These are phyloP conservation scores for Magnaporthales sp. DNA, from an alignment of 2,329 filamentous ascomycete species.

Conservation along the genomic window DNA sequence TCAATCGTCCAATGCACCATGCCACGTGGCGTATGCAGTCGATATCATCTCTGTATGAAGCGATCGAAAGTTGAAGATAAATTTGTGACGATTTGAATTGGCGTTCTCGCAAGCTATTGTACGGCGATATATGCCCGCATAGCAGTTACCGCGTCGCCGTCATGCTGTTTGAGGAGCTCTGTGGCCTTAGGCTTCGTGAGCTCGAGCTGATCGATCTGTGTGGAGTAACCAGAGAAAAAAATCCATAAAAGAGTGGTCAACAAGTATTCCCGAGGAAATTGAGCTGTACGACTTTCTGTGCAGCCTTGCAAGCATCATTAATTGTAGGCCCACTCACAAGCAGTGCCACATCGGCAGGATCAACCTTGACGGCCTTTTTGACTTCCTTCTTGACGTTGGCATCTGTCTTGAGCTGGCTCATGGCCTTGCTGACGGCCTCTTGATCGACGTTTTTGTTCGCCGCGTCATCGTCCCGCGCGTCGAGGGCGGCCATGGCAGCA, in stretches of 20 bases:
- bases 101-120: not conserved
- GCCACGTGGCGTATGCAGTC: no score
- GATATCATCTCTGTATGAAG: no score
- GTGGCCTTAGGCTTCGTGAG: slow-evolving; percentile 63
- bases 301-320: no score
- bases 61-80: no score
- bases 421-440: slow-evolving; percentile 63
- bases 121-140: slow-evolving; percentile 46
- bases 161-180: slow-evolving; percentile 62
- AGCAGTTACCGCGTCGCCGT: slow-evolving; percentile 60
- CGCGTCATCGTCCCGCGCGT: slow-evolving; percentile 40
- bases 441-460: slow-evolving; percentile 52
- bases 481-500: slow-evolving; percentile 63
- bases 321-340: slow-evolving; percentile 45
- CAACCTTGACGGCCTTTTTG: slow-evolving; percentile 61
- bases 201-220: slow-evolving; percentile 61
- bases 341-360: slow-evolving; percentile 60
- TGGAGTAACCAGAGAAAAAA: not conserved
- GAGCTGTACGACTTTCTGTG: slow-evolving; percentile 26
- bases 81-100: no score
- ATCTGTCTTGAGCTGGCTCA: slow-evolving; percentile 46
- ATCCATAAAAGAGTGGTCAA: not conserved
- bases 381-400: slow-evolving; percentile 30
- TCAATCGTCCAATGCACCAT: no score
- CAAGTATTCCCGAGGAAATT: not conserved